These are phyloP conservation scores for Sclerotinia minor DNA, from an alignment of 2,329 filamentous ascomycete species.

Conservation along the genomic window DNA sequence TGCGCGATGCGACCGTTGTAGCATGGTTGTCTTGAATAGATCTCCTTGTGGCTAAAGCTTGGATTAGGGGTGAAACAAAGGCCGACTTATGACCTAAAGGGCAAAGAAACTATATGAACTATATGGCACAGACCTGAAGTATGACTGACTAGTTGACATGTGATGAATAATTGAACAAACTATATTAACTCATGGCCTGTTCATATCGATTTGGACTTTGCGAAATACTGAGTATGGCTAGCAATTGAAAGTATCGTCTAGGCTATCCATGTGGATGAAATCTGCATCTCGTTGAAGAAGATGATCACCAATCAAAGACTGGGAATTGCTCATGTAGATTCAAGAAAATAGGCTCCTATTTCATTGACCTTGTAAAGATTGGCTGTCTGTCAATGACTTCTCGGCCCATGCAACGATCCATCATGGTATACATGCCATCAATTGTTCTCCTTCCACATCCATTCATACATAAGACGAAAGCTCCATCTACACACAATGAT, in stretches of 20 bases:
- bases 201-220: not conserved
- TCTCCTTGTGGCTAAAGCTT: not conserved
- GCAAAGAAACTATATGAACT: not conserved
- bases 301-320: not conserved
- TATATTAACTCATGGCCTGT: not conserved
- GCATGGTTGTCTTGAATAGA: slow-evolving; percentile 4
- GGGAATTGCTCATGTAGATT: not conserved
- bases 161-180: not conserved
- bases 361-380: not conserved
- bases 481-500: not conserved
- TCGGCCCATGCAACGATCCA: not conserved
- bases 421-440: not conserved
- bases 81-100: not conserved
- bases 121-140: not conserved
- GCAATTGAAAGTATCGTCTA: not conserved
- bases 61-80: slow-evolving; percentile 14
- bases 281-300: not conserved
- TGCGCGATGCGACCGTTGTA: not conserved
- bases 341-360: not conserved
- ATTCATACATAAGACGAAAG: not conserved
- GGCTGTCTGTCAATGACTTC: not conserved
- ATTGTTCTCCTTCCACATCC: no score
- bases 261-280: not conserved
- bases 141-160: not conserved
- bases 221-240: not conserved